Evolutionary conservation across 164 flowering plant genomes (phyloP), one percentile per base, ranked within the genome.

Genomic region (Akebia trifoliata): DNA sequence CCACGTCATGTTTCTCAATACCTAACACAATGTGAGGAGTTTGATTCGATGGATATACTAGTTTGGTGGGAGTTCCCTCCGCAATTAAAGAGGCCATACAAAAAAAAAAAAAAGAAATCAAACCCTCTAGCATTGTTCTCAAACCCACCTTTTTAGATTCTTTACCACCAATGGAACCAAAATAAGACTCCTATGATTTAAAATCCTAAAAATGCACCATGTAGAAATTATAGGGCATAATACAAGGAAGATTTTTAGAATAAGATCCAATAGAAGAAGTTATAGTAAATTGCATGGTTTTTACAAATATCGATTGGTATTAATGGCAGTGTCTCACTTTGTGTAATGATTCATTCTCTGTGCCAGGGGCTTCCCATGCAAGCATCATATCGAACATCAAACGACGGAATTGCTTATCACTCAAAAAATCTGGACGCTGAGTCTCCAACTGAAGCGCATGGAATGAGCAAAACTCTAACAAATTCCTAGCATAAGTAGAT

Each of bases 371-470:
- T 56, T 90, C 97, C 97, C 97, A 90, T 2, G 97, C 93, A 53
- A 87, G 79, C 97, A 90, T 90, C 95, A 90, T 82, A 64, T 90
- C 97, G 66, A 65, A 90, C 7, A 80, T 75, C 70, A 87, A 61
- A 10, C 77, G 82, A 14, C 81, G 79, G 61, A 90, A 80, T 4
- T 82, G 84, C 61, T 77, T 82, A 56, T 87, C 82, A 59, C 70
- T 65, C 74, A 88, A 62, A 67, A 78, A 79, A 69, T 78, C 80
- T 7, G 81, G 68, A 45, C 59, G 44, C 22, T 64, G 62, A 32
- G 66, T 74, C 37, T 70, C 12, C n/a, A 51, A 26, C 37, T 66
- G 25, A 18, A 82, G 70, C n/a, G 93, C 76, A 59, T 75, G 66
- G 68, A 64, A 85, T 2, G 82, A 81, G 71, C 88, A 80, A 56